These are phyloP conservation scores for Salix viminalis DNA, from an alignment of 345 rosid species.

Conservation along the genomic window DNA sequence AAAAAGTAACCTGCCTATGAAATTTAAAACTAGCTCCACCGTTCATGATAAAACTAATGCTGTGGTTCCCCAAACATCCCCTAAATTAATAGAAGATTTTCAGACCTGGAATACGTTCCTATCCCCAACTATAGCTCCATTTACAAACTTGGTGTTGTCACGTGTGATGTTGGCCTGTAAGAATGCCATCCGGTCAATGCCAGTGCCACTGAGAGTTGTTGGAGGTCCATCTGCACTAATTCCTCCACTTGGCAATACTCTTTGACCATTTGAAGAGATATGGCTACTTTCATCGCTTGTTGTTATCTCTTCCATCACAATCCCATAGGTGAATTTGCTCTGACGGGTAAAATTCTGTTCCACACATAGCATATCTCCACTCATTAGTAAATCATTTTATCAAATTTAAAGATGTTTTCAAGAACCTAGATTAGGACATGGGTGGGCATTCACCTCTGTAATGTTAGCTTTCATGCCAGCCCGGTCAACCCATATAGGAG, in stretches of 20 bases:
- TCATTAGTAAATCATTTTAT: slow-evolving; percentile 2
- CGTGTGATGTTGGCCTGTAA: slow-evolving; percentile 94
- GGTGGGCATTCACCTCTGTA: slow-evolving; percentile 63
- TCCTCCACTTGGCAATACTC: slow-evolving; percentile 95
- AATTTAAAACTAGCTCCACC: neutral
- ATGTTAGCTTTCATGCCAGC: slow-evolving; percentile 91
- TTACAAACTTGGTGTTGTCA: slow-evolving; percentile 87
- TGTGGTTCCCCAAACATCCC: neutral
- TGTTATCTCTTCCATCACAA: slow-evolving; percentile 98
- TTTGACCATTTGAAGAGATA: slow-evolving; percentile 79
- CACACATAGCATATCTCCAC: slow-evolving; percentile 6
- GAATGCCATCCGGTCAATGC: slow-evolving; percentile 84
- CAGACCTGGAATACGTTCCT: slow-evolving; percentile 96
- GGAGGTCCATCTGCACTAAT: slow-evolving; percentile 99
- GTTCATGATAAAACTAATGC: neutral
- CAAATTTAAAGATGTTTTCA: neutral
- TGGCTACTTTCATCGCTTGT: slow-evolving; percentile 95
- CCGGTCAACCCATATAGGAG: slow-evolving; percentile 99
- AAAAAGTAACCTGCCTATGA: neutral
- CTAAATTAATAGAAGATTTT: slow-evolving; percentile 5
- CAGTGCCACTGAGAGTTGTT: slow-evolving; percentile 97
- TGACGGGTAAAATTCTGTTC: slow-evolving; percentile 93
- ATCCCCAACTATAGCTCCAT: slow-evolving; percentile 96
- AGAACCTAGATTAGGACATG: neutral
- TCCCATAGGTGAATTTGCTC: slow-evolving; percentile 95